Conservation (phyloP, 805 yeast genomes). For the Candida corydali region DNA sequence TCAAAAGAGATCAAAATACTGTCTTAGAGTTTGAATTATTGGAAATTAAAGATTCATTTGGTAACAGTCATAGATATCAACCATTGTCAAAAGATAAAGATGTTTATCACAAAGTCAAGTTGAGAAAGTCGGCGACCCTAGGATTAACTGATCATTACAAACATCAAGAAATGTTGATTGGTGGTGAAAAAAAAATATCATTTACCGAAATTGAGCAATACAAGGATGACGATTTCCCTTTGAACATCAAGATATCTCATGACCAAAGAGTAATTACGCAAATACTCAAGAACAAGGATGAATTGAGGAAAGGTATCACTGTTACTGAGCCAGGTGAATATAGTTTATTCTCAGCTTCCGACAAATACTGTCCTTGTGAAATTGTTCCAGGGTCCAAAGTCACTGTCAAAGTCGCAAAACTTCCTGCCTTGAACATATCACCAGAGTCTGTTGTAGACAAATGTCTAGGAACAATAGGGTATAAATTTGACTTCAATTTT, state of each 20-base stretch:
- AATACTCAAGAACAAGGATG: constrained; percentile 20
- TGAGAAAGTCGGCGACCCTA: constrained; percentile 23
- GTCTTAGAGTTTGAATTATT: constrained; percentile 30
- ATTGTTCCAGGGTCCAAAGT: constrained; percentile 35
- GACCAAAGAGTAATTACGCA: constrained; percentile 24
- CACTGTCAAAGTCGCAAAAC: constrained; percentile 40
- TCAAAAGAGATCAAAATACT: constrained; percentile 12
- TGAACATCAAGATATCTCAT: constrained; percentile 25
- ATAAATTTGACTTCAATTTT: constrained; percentile 62
- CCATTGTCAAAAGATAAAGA: constrained; percentile 35
- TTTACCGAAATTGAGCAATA: constrained; percentile 12
- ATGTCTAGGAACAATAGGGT: constrained; percentile 91
- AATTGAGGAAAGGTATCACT: constrained; percentile 24
- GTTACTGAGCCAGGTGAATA: constrained; percentile 67
- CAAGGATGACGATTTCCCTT: constrained; percentile 44
- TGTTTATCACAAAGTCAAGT: constrained; percentile 24
- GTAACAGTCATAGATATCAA: constrained; percentile 29
- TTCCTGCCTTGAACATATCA: constrained; percentile 34
- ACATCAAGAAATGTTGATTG: constrained; percentile 8
- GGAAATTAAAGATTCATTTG: constrained; percentile 29
- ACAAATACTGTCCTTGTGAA: constrained; percentile 64
- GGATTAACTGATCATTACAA: constrained; percentile 16
- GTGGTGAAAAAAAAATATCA: constrained; percentile 10
- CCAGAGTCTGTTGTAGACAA: constrained; percentile 71
- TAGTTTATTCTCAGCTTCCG: constrained; percentile 47